These are phyloP conservation scores for Pythium phragmiticola DNA, from an alignment of 352 stramenopile genomes.

Conservation along the genomic window DNA sequence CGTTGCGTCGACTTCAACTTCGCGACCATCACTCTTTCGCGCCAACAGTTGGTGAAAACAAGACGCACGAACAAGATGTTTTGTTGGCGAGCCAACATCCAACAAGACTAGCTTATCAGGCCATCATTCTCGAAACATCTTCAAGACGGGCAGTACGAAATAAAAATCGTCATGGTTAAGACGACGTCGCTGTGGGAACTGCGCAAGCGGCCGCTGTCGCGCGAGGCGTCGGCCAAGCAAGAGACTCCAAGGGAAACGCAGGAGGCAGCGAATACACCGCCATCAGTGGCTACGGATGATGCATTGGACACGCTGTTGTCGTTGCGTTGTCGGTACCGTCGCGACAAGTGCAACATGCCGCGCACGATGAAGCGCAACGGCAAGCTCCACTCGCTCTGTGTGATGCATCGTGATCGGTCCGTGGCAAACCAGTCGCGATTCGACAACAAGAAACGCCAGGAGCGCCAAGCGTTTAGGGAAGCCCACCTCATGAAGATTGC, in stretches of 20 bases:
- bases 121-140: neutral
- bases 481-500: neutral
- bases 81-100: no score
- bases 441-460: conserved; percentile 17
- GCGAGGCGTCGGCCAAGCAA: neutral
- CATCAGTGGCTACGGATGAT: neutral
- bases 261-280: neutral
- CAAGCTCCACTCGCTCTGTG: conserved; percentile 24
- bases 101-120: no score
- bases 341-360: neutral
- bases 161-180: neutral
- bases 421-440: conserved; percentile 21
- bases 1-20: conserved; percentile 16
- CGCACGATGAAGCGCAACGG: conserved; percentile 19
- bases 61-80: no score
- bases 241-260: neutral
- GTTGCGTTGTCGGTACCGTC: conserved; percentile 15
- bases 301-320: neutral
- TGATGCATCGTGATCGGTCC: conserved; percentile 21
- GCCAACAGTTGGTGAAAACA: no score
- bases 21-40: conserved; percentile 24
- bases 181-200: conserved; percentile 22
- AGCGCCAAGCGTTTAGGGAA: neutral
- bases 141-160: neutral
- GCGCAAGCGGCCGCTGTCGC: conserved; percentile 17